These are phyloP conservation scores for Lactarius sanguifluus DNA, from an alignment of 768 basidiomycete genomes.

Conservation along the genomic window DNA sequence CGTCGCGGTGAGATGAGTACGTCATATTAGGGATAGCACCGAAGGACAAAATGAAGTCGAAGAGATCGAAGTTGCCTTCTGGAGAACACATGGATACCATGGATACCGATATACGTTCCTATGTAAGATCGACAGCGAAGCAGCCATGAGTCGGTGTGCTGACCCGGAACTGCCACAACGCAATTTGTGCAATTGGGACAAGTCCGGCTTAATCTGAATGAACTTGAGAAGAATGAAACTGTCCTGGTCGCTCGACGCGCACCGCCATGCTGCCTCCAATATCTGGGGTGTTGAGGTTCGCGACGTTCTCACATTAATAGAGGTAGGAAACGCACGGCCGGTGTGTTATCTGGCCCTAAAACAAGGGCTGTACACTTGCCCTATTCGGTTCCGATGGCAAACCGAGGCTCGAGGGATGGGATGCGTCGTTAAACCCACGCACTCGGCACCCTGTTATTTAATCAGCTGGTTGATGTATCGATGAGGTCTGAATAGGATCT, in stretches of 20 bases:
- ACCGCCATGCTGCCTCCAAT: background rate
- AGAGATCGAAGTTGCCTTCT: constrained; percentile 19
- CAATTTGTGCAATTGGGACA: constrained; percentile 4
- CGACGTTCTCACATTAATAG: constrained; percentile 5
- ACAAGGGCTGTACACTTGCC: background rate
- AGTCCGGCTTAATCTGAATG: background rate
- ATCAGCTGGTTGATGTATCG: background rate
- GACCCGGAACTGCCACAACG: background rate
- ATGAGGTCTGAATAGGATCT: background rate
- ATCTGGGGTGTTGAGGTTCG: background rate
- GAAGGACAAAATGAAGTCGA: constrained; percentile 18
- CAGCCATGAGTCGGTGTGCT: background rate
- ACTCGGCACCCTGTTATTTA: background rate
- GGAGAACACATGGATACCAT: constrained; percentile 14
- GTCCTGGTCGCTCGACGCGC: background rate
- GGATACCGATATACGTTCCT: constrained; percentile 11
- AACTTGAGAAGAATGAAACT: background rate
- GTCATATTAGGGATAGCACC: constrained; percentile 1
- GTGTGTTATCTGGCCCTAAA: background rate
- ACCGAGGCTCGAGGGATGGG: constrained; percentile 3
- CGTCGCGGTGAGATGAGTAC: background rate
- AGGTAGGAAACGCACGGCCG: background rate
- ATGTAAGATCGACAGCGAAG: constrained; percentile 10
- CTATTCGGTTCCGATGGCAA: constrained; percentile 9
- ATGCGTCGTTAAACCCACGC: background rate